These are phyloP conservation scores for Lathyrus oleraceus DNA, from an alignment of 306 rosid genomes.

Conservation along the genomic window DNA sequence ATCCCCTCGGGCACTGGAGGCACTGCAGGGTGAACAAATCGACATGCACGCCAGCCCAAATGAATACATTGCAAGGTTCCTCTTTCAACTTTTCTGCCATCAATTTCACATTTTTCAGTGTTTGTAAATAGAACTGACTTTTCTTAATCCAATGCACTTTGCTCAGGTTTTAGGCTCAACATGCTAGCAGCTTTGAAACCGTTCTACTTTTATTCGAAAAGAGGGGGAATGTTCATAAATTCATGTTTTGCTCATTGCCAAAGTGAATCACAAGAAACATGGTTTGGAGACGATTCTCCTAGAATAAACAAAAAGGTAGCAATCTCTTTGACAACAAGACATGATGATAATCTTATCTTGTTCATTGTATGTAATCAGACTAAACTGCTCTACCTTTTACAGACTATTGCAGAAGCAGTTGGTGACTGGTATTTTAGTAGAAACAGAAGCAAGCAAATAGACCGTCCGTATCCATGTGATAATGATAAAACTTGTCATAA, in stretches of 20 bases:
- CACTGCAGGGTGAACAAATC: slow-evolving; percentile 72
- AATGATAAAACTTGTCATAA: slow-evolving; percentile 74
- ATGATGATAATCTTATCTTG: slow-evolving; percentile 5
- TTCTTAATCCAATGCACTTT: background rate
- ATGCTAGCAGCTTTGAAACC: slow-evolving; percentile 62
- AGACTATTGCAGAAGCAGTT: slow-evolving; percentile 91
- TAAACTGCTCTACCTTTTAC: slow-evolving; percentile 33
- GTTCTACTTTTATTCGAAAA: slow-evolving; percentile 51
- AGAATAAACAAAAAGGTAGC: slow-evolving; percentile 69
- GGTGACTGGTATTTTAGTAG: slow-evolving; percentile 95
- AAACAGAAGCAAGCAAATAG: slow-evolving; percentile 60
- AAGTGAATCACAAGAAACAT: slow-evolving; percentile 89
- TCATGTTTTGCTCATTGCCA: slow-evolving; percentile 99
- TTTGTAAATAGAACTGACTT: slow-evolving; percentile 12
- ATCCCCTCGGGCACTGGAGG: slow-evolving; percentile 69
- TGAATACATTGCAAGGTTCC: slow-evolving; percentile 70
- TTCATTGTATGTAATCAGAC: slow-evolving; percentile 13
- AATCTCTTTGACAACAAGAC: background rate
- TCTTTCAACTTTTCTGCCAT: slow-evolving; percentile 5
- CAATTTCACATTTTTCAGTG: background rate
- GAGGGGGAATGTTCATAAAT: slow-evolving; percentile 83
- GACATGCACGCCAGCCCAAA: slow-evolving; percentile 59
- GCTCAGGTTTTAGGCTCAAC: slow-evolving; percentile 64
- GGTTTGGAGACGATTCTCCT: slow-evolving; percentile 79
- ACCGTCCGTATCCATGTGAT: slow-evolving; percentile 88